Percentiles rank a stretch among this genome's conserved stretches.
Conservation (phyloP, 371 early-diverging fungal species). For the Mortierella polycephala region DNA sequence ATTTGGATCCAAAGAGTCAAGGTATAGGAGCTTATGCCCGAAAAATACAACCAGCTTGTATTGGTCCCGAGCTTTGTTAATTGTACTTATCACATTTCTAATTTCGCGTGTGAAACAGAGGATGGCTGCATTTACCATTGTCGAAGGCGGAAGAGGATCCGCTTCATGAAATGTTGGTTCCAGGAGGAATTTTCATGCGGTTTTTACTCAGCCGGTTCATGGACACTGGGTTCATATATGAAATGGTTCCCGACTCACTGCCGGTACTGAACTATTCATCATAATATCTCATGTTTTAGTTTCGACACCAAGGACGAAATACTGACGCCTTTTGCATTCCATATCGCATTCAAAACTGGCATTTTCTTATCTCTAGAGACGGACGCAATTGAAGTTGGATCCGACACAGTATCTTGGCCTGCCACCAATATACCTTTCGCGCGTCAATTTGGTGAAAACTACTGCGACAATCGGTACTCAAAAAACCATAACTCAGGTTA, state of each 20-base stretch:
- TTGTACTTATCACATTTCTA: background rate
- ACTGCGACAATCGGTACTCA: conserved; percentile 26
- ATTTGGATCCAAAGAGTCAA: conserved; percentile 50
- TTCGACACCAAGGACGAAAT: background rate
- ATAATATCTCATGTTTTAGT: no score
- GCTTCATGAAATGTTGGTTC: conserved; percentile 41
- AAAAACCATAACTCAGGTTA: conserved; percentile 35
- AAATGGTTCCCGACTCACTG: conserved; percentile 44
- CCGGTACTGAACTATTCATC: conserved; percentile 21
- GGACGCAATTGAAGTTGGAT: conserved; percentile 48
- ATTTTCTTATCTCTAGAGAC: conserved; percentile 16
- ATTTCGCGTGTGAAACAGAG: conserved; percentile 13
- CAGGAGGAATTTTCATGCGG: conserved; percentile 37
- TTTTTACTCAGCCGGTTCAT: conserved; percentile 41
- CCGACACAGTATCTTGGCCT: conserved; percentile 45
- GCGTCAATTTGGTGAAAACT: conserved; percentile 47
- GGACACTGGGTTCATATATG: conserved; percentile 43
- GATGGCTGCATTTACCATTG: conserved; percentile 50
- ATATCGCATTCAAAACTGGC: background rate
- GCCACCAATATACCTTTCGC: conserved; percentile 48
- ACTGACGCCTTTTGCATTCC: background rate
- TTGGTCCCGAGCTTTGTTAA: background rate
- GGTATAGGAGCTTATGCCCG: conserved; percentile 17
- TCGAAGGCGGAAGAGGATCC: conserved; percentile 47
- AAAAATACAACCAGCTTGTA: no score